phyloP scores from a whole-genome alignment of 2,329 filamentous ascomycete species.

The Aspergillus alliaceus region DNA sequence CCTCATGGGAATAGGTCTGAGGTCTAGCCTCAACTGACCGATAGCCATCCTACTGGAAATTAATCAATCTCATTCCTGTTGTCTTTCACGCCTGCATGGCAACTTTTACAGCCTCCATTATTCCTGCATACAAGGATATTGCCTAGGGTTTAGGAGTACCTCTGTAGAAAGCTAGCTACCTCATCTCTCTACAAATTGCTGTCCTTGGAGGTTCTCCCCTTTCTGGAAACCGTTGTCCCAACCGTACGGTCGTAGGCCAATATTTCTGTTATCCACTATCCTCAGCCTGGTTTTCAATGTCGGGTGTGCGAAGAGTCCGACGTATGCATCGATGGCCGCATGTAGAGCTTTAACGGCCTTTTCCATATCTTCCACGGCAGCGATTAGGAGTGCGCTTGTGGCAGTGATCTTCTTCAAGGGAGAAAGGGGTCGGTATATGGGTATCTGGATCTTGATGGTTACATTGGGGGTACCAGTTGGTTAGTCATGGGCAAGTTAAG shows the following conservation, averaged over 20 bases:
- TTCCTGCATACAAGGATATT: constrained; percentile 55
- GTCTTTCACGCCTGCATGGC: constrained; percentile 61
- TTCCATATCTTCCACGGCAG: constrained; percentile 55
- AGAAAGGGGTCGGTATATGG: constrained; percentile 55
- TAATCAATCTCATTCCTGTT: constrained; percentile 48
- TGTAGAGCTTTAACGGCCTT: constrained; percentile 55
- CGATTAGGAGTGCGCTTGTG: constrained; percentile 58
- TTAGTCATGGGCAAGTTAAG: neutral
- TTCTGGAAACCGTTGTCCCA: constrained; percentile 59
- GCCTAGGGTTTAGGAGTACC: constrained; percentile 51
- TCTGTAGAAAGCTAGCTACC: constrained; percentile 52
- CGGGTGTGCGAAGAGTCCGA: constrained; percentile 54
- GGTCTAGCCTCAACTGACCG: neutral
- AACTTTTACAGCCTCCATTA: constrained; percentile 58
- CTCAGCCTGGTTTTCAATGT: constrained; percentile 54
- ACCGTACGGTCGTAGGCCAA: constrained; percentile 54
- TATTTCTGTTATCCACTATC: constrained; percentile 55
- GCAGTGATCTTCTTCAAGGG: constrained; percentile 58
- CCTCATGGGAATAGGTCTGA: neutral
- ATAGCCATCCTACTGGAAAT: constrained; percentile 8
- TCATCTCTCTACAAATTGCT: constrained; percentile 57
- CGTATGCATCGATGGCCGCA: constrained; percentile 51
- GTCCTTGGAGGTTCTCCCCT: constrained; percentile 55
- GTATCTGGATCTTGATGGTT: constrained; percentile 55
- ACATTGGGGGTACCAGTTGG: constrained; percentile 48